Evolutionary conservation across 768 basidiomycete species (phyloP).

Genomic region (Agaricus subrufescens): DNA sequence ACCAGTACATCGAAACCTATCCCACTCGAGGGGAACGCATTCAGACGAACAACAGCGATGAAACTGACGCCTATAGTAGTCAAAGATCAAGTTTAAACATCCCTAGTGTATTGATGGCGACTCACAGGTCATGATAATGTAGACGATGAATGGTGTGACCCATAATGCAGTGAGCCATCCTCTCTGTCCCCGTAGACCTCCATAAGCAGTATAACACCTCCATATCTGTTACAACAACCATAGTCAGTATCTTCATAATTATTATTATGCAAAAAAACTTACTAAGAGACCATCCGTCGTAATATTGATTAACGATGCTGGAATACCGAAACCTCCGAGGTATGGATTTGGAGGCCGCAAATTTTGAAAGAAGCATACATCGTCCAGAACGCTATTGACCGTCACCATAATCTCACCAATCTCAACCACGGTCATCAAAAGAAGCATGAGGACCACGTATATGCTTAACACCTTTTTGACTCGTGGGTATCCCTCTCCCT

Average conservation of each 20-base stretch:
- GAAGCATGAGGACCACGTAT: neutral
- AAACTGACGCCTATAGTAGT: neutral
- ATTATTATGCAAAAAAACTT: neutral
- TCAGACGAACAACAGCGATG: neutral
- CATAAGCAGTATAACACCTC: neutral
- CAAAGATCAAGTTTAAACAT: neutral
- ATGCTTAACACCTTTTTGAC: neutral
- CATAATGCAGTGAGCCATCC: neutral
- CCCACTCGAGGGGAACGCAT: neutral
- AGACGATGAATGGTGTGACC: neutral
- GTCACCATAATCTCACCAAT: neutral
- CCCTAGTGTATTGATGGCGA: too few relatives aligned
- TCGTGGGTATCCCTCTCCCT: neutral
- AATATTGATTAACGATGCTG: neutral
- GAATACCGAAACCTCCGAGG: neutral
- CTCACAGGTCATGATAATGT: neutral
- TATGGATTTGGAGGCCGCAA: neutral
- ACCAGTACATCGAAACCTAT: neutral
- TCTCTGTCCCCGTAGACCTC: neutral
- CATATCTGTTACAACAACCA: neutral
- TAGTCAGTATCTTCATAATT: neutral
- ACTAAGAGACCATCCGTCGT: conserved; percentile 1
- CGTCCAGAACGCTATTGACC: neutral
- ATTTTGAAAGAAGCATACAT: neutral
- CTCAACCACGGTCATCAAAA: neutral